Conservation (phyloP, 768 basidiomycete genomes). For the Pleurotus eryngii region DNA sequence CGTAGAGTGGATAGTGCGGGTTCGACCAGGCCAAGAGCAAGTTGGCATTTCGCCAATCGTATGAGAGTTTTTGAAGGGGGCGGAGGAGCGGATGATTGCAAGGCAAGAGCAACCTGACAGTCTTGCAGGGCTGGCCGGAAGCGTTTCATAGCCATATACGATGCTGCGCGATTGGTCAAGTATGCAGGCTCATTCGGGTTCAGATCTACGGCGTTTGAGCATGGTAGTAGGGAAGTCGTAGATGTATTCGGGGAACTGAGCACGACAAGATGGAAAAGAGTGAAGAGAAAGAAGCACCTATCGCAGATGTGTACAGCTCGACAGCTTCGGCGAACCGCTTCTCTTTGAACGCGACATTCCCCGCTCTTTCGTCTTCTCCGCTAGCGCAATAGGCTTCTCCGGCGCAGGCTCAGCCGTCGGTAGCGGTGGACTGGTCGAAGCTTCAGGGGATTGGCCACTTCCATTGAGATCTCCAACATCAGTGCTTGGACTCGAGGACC, state of each 20-base stretch:
- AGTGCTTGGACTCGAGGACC: neutral
- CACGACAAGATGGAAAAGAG: slow-evolving; percentile 5
- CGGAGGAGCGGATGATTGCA: slow-evolving; percentile 55
- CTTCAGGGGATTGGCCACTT: slow-evolving; percentile 12
- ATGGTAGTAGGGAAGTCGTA: slow-evolving; percentile 4
- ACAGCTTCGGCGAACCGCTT: slow-evolving; percentile 65
- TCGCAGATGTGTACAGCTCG: slow-evolving; percentile 72
- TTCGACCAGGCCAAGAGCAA: slow-evolving; percentile 69
- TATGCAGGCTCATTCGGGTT: slow-evolving; percentile 69
- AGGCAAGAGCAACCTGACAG: slow-evolving; percentile 67
- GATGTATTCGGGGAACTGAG: neutral
- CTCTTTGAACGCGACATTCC: slow-evolving; percentile 72
- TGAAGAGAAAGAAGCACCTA: slow-evolving; percentile 39
- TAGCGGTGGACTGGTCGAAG: slow-evolving; percentile 17
- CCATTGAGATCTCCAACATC: neutral
- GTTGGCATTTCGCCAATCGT: slow-evolving; percentile 80
- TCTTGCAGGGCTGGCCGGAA: slow-evolving; percentile 74
- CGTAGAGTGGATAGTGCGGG: slow-evolving; percentile 67
- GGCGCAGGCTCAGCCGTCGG: neutral
- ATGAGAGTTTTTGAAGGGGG: slow-evolving; percentile 70
- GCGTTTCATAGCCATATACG: slow-evolving; percentile 77
- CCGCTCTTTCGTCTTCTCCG: slow-evolving; percentile 67
- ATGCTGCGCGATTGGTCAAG: slow-evolving; percentile 83
- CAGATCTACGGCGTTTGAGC: slow-evolving; percentile 38
- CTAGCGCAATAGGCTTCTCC: slow-evolving; percentile 41